These are phyloP conservation scores for Calocybe gambosa DNA, from an alignment of 1,284 basidiomycete species.

Conservation along the genomic window DNA sequence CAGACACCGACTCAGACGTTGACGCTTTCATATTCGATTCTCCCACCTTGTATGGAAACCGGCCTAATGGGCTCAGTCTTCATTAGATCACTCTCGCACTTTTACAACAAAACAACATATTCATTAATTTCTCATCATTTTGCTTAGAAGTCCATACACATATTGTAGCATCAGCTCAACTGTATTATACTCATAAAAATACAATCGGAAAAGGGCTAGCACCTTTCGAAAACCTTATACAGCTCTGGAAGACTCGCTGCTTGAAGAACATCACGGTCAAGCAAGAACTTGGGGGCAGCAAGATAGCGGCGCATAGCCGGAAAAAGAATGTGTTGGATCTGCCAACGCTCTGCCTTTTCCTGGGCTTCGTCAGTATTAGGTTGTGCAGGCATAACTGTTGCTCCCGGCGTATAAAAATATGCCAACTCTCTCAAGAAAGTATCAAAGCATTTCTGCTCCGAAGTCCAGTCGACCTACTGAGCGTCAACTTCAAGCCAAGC, in stretches of 20 bases:
- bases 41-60: conserved; percentile 32
- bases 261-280: conserved; percentile 76
- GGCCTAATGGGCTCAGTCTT: conserved; percentile 35
- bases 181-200: conserved; percentile 14
- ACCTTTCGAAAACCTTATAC: conserved; percentile 88
- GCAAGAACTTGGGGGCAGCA: conserved; percentile 58
- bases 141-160: conserved; percentile 16
- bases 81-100: conserved; percentile 21
- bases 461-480: conserved; percentile 78
- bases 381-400: conserved; percentile 23
- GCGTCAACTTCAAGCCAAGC: neutral
- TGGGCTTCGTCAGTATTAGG: conserved; percentile 26
- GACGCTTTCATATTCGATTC: conserved; percentile 71
- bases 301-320: conserved; percentile 77
- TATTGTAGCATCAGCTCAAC: conserved; percentile 18
- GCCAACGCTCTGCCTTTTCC: conserved; percentile 66
- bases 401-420: conserved; percentile 79
- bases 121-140: conserved; percentile 13
- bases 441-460: conserved; percentile 83
- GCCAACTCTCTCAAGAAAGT: conserved; percentile 86
- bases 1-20: conserved; percentile 53
- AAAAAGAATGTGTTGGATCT: conserved; percentile 84
- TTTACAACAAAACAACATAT: neutral
- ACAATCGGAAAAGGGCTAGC: conserved; percentile 35
- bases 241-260: conserved; percentile 84